Evolutionary conservation across 1,284 basidiomycete species (phyloP).

Genomic region (Ustilago hordei): DNA sequence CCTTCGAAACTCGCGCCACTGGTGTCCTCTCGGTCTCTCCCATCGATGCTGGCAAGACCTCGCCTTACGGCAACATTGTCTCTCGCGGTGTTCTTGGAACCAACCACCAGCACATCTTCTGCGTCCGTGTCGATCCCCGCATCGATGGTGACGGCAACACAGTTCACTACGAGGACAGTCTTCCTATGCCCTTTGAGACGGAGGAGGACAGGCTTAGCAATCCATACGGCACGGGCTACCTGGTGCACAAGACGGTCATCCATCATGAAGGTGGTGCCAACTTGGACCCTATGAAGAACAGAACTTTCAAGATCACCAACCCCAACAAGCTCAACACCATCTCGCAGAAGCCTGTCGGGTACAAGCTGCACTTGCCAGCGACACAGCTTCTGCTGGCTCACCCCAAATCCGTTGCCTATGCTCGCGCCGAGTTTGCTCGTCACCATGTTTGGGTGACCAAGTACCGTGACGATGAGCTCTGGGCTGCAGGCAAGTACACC

Average conservation of each 20-base stretch:
- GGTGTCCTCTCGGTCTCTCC: conserved; percentile 75
- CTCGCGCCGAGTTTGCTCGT: conserved; percentile 81
- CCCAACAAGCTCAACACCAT: conserved; percentile 69
- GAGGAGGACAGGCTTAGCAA: conserved; percentile 69
- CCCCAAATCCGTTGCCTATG: conserved; percentile 79
- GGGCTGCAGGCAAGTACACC: conserved; percentile 87
- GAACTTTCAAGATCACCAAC: conserved; percentile 70
- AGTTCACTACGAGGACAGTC: conserved; percentile 71
- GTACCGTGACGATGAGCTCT: conserved; percentile 81
- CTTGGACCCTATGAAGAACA: conserved; percentile 30
- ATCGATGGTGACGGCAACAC: conserved; percentile 87
- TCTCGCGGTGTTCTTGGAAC: conserved; percentile 89
- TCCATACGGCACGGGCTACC: conserved; percentile 69
- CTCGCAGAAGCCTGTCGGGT: conserved; percentile 78
- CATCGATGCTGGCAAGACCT: conserved; percentile 70
- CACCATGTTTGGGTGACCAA: conserved; percentile 78
- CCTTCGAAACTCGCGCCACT: conserved; percentile 83
- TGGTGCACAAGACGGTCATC: conserved; percentile 63
- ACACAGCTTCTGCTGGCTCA: conserved; percentile 78
- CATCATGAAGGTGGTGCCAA: conserved; percentile 60
- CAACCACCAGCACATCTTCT: conserved; percentile 88
- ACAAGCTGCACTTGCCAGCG: conserved; percentile 76
- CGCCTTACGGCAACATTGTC: conserved; percentile 78
- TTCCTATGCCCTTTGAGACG: conserved; percentile 68
- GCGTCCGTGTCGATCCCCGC: conserved; percentile 87